These are phyloP conservation scores for Botryosphaeria dothidea DNA, from an alignment of 2,329 filamentous ascomycete genomes.

Conservation along the genomic window DNA sequence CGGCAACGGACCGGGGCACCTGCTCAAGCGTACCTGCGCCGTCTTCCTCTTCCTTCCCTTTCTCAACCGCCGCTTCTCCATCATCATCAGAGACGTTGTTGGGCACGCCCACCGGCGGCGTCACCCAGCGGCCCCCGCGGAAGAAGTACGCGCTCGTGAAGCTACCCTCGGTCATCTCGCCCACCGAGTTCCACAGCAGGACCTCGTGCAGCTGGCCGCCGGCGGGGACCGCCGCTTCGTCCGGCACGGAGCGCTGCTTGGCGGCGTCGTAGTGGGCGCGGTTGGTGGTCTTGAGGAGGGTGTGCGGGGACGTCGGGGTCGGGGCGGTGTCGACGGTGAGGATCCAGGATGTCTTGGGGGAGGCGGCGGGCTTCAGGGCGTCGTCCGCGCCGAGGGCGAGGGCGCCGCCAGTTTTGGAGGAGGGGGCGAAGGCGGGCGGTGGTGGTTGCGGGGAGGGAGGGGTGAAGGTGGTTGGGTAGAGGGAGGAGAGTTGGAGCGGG, in stretches of 20 bases:
- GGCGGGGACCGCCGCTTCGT: slow-evolving; percentile 36
- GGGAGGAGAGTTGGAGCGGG: slow-evolving; percentile 49
- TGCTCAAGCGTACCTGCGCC: neutral
- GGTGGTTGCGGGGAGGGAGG: slow-evolving; percentile 28
- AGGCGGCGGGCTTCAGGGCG: slow-evolving; percentile 26
- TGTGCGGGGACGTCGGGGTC: slow-evolving; percentile 63
- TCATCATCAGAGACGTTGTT: neutral
- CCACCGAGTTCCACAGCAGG: slow-evolving; percentile 66
- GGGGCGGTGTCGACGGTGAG: slow-evolving; percentile 54
- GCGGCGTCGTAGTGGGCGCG: slow-evolving; percentile 72
- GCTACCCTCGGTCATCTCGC: slow-evolving; percentile 81
- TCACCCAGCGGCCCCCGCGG: slow-evolving; percentile 73
- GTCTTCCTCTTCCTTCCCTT: neutral
- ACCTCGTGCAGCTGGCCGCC: slow-evolving; percentile 58
- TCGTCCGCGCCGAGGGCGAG: slow-evolving; percentile 33
- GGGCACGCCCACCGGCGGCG: slow-evolving; percentile 57
- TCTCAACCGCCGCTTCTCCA: neutral
- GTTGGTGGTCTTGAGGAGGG: slow-evolving; percentile 81
- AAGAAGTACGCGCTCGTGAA: slow-evolving; percentile 82
- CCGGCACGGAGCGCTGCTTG: slow-evolving; percentile 61
- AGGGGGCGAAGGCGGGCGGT: slow-evolving; percentile 33
- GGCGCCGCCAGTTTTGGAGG: slow-evolving; percentile 37
- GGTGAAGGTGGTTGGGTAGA: slow-evolving; percentile 59
- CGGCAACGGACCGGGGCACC: slow-evolving; percentile 15
- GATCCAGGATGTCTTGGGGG: slow-evolving; percentile 40